Conservation (phyloP, 192 early-diverging fungal genomes). For the Gamsiella multidivaricata region DNA sequence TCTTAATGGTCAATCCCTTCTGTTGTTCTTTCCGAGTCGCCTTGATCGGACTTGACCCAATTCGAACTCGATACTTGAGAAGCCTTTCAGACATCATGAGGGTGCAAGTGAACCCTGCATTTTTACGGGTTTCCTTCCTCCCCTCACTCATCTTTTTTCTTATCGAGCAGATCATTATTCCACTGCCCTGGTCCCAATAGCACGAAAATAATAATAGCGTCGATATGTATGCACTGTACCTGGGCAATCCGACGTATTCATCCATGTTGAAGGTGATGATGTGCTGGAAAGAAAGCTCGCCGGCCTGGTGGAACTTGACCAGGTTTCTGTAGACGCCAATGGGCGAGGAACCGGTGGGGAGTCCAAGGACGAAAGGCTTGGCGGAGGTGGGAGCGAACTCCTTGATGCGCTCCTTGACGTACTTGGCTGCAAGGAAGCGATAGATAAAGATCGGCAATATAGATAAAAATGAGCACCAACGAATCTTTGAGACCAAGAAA, state of each 20-base stretch:
- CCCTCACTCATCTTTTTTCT: neutral
- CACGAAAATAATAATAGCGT: too few species aligned
- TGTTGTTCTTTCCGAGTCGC: too few species aligned
- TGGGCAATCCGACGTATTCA: conserved; percentile 85
- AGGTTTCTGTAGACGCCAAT: conserved; percentile 83
- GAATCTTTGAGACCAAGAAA: neutral
- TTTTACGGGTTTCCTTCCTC: neutral
- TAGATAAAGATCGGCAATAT: neutral
- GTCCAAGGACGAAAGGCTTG: conserved; percentile 86
- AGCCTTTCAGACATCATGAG: too few species aligned
- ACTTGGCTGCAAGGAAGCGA: conserved; percentile 67
- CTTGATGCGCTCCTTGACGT: conserved; percentile 82
- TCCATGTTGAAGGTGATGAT: conserved; percentile 95
- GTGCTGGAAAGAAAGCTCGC: conserved; percentile 79
- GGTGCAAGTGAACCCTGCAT: too few species aligned
- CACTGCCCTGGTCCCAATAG: too few species aligned
- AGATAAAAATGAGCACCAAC: neutral
- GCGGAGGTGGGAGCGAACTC: conserved; percentile 79
- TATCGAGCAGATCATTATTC: too few species aligned
- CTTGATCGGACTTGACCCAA: neutral
- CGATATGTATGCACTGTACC: conserved; percentile 54
- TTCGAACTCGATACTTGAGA: too few species aligned
- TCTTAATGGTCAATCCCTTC: too few species aligned
- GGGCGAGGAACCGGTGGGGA: conserved; percentile 90
- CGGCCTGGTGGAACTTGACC: conserved; percentile 75